phyloP scores from a whole-genome alignment of 2,329 filamentous ascomycete genomes.

The Elsinoe batatas region DNA sequence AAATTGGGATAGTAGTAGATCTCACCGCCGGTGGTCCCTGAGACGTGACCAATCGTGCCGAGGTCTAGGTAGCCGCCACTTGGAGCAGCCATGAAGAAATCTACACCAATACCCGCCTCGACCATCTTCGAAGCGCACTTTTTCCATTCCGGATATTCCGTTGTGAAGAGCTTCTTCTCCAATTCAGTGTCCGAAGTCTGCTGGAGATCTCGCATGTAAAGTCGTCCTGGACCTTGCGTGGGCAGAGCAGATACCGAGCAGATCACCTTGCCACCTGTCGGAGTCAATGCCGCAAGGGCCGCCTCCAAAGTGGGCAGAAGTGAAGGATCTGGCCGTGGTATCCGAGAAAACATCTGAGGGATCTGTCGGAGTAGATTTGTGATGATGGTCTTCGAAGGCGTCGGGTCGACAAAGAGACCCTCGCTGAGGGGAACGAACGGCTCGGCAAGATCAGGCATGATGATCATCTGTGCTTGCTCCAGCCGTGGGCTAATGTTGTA shows the following conservation, averaged over 20 bases:
- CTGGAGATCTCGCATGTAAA: conserved; percentile 79
- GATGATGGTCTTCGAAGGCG: conserved; percentile 80
- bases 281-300: conserved; percentile 69
- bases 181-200: conserved; percentile 84
- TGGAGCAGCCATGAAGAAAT: conserved; percentile 90
- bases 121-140: conserved; percentile 83
- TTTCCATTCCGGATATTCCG: conserved; percentile 80
- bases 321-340: conserved; percentile 86
- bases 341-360: conserved; percentile 72
- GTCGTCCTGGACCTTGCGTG: conserved; percentile 78
- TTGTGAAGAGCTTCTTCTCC: conserved; percentile 84
- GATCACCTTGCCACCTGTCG: conserved; percentile 85
- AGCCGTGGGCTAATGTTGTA: conserved; percentile 80
- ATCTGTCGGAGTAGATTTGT: conserved; percentile 74
- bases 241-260: conserved; percentile 81
- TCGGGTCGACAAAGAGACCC: conserved; percentile 87
- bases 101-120: conserved; percentile 72
- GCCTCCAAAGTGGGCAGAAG: conserved; percentile 76
- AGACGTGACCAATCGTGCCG: conserved; percentile 60
- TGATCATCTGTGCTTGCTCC: conserved; percentile 91
- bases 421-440: conserved; percentile 89
- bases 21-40: conserved; percentile 85
- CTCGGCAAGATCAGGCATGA: conserved; percentile 95
- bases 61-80: conserved; percentile 87
- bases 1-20: conserved; percentile 97